Evolutionary conservation across 805 yeast genomes (phyloP).

Genomic region (Lipomyces lipofer): DNA sequence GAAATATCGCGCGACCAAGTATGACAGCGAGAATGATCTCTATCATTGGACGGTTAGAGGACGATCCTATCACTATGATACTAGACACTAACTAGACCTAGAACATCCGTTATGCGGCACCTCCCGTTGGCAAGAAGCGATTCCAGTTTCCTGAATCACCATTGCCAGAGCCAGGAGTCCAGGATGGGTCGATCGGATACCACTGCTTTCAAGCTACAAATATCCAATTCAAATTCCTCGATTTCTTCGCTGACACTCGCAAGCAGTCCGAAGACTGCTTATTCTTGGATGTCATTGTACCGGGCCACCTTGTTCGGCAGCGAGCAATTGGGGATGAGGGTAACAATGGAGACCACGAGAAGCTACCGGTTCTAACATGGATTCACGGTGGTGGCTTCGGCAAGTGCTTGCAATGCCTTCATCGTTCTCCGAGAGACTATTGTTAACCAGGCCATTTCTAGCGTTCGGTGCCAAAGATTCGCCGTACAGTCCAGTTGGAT

Average conservation of each 20-base stretch:
- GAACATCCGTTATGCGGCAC: constrained; percentile 31
- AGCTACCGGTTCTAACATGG: constrained; percentile 27
- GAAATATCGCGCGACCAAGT: constrained; percentile 22
- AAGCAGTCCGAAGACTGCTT: constrained; percentile 27
- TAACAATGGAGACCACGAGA: not conserved
- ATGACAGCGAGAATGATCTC: constrained; percentile 13
- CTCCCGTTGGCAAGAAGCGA: constrained; percentile 25
- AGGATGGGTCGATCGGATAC: constrained; percentile 23
- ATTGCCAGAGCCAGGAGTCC: constrained; percentile 11
- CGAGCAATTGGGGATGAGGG: not conserved
- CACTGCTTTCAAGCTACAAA: constrained; percentile 25
- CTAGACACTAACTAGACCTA: not conserved
- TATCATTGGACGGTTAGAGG: constrained; percentile 7
- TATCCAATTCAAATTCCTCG: constrained; percentile 11
- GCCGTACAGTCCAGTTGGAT: constrained; percentile 20
- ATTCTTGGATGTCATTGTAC: constrained; percentile 29
- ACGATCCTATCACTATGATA: not conserved
- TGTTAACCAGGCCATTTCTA: too few relatives aligned
- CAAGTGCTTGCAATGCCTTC: constrained; percentile 49
- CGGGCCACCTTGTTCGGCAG: constrained; percentile 15
- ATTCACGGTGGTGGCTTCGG: constrained; percentile 33
- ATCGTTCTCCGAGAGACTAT: constrained; percentile 24
- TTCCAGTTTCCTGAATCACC: constrained; percentile 27
- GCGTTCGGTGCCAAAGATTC: constrained; percentile 27
- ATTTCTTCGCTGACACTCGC: not conserved